Conservation (phyloP, 208 protist species). For the Wallacemonas sp. region DNA sequence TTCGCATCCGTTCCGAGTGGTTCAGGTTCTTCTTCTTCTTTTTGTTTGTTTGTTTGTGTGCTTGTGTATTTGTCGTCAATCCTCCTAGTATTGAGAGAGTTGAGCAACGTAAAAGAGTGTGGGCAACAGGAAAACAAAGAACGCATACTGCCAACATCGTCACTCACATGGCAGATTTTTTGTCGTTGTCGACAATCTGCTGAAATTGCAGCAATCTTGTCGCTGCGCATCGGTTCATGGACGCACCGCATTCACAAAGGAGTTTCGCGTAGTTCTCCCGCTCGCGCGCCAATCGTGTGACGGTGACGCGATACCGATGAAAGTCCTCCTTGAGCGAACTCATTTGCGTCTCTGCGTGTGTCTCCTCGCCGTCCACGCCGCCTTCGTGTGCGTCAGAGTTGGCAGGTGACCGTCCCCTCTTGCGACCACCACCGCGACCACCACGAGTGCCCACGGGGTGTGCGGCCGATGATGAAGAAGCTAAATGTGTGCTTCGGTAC, state of each 20-base stretch:
- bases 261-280: conserved; percentile 29
- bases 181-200: neutral
- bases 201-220: conserved; percentile 11
- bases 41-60: too few relatives aligned
- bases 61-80: too few relatives aligned
- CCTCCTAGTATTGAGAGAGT: too few relatives aligned
- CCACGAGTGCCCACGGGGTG: neutral
- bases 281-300: conserved; percentile 22
- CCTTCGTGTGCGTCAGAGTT: neutral
- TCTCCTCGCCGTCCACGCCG: neutral
- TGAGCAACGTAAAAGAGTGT: too few relatives aligned
- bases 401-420: neutral
- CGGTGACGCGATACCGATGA: neutral
- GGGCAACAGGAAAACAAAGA: neutral
- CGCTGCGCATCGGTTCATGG: conserved; percentile 19
- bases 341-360: neutral
- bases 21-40: too few relatives aligned
- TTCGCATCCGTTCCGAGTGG: too few relatives aligned
- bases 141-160: neutral
- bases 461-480: neutral
- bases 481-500: conserved; percentile 17
- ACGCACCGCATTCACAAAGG: conserved; percentile 23
- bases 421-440: neutral
- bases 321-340: neutral
- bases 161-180: neutral